These are phyloP conservation scores for Solanum hybrid DNA, from an alignment of 305 asterid genomes.

Conservation along the genomic window DNA sequence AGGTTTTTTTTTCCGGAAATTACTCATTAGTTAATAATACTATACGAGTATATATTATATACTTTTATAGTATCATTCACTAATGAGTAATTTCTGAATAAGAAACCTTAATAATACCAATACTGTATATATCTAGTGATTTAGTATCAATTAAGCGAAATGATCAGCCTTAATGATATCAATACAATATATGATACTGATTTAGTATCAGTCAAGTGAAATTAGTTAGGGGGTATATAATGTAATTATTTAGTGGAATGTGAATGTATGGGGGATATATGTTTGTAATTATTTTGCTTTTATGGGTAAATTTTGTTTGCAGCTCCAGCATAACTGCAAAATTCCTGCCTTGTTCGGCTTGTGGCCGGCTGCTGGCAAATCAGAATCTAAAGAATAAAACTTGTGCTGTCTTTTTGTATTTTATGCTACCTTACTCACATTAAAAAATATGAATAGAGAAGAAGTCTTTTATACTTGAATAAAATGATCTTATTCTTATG, in stretches of 20 bases:
- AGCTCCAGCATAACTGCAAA: not conserved
- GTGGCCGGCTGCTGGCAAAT: not conserved
- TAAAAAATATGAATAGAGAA: not conserved
- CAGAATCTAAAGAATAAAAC: not conserved
- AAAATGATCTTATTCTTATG: not conserved
- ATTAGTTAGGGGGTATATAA: no score
- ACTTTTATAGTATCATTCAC: no score
- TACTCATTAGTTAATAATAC: no score
- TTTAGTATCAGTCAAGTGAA: not conserved
- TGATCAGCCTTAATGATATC: no score
- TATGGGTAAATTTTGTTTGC: not conserved
- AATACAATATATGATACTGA: no score
- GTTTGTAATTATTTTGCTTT: not conserved
- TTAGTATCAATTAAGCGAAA: not conserved
- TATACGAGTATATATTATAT: no score
- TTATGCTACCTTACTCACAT: not conserved
- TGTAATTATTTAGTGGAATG: not conserved
- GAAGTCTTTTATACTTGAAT: not conserved
- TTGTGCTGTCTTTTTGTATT: not conserved
- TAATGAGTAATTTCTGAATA: no score
- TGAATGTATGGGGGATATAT: no score
- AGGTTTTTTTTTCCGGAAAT: no score
- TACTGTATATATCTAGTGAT: not conserved
- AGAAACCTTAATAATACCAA: no score
- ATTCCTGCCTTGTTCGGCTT: not conserved